These are phyloP conservation scores for Colletotrichum sp. DNA, from an alignment of 2,329 filamentous ascomycete species.

Conservation along the genomic window DNA sequence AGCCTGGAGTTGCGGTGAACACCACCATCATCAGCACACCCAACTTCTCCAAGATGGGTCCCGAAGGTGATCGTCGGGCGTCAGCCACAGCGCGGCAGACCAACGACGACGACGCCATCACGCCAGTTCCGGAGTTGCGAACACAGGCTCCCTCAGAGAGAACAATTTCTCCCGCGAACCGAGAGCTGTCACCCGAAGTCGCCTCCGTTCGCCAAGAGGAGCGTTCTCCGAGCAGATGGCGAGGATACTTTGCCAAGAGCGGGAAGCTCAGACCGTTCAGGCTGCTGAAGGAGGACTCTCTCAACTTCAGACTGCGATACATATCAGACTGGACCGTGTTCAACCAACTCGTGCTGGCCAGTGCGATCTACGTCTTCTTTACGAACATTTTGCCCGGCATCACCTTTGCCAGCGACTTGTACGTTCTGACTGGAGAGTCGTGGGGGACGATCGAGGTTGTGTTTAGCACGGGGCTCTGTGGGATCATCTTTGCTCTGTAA, in stretches of 20 bases:
- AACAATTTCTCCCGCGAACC: neutral
- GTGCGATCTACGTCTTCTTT: slow-evolving; percentile 70
- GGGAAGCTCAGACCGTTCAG: slow-evolving; percentile 57
- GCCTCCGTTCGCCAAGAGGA: neutral
- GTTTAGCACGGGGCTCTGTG: slow-evolving; percentile 69
- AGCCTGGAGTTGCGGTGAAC: neutral
- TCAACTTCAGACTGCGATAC: slow-evolving; percentile 51
- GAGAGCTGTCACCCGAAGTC: neutral
- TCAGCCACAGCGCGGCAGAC: neutral
- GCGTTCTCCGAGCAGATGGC: neutral
- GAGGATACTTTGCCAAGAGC: slow-evolving; percentile 33
- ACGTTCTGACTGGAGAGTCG: slow-evolving; percentile 64
- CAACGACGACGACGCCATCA: neutral
- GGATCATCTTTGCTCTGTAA: slow-evolving; percentile 66
- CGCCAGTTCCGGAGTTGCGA: neutral
- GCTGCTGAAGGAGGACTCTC: slow-evolving; percentile 54
- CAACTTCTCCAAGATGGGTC: neutral
- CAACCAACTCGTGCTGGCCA: slow-evolving; percentile 68
- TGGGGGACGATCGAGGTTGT: slow-evolving; percentile 74
- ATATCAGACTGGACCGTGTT: slow-evolving; percentile 62
- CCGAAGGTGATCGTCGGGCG: neutral
- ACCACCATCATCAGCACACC: neutral
- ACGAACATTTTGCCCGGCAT: slow-evolving; percentile 71
- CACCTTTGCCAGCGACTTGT: slow-evolving; percentile 70
- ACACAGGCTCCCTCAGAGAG: neutral